Conservation (phyloP, 2,329 filamentous ascomycete genomes). For the Cladosporium velox region DNA sequence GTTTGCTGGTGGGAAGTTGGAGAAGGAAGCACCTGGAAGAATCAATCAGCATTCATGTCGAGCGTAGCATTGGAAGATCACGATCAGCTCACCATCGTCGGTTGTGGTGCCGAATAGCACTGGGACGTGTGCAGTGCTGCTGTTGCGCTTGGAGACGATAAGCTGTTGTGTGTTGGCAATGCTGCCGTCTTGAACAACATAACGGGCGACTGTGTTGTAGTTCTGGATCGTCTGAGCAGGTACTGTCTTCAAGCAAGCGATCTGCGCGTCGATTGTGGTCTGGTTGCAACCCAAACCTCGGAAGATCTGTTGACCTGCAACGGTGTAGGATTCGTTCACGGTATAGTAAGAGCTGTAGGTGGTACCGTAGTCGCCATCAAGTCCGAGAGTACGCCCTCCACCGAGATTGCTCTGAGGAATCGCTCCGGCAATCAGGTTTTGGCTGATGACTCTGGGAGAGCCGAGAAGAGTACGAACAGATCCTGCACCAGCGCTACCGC, state of each 20-base stretch:
- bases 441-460: slow-evolving; percentile 50
- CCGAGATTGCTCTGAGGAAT: slow-evolving; percentile 56
- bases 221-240: slow-evolving; percentile 46
- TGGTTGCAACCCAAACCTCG: slow-evolving; percentile 54
- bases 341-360: slow-evolving; percentile 62
- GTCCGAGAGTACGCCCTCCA: slow-evolving; percentile 58
- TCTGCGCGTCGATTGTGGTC: slow-evolving; percentile 48
- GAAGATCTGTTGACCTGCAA: slow-evolving; percentile 56
- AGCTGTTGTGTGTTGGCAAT: slow-evolving; percentile 56
- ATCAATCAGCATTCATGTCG: background rate
- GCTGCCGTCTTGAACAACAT: slow-evolving; percentile 60
- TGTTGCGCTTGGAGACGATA: slow-evolving; percentile 46
- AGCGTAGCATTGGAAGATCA: background rate
- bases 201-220: slow-evolving; percentile 49
- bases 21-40: slow-evolving; percentile 50
- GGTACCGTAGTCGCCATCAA: slow-evolving; percentile 58
- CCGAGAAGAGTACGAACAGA: slow-evolving; percentile 58
- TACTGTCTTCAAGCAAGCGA: slow-evolving; percentile 56
- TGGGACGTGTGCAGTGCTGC: slow-evolving; percentile 51
- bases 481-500: slow-evolving; percentile 56
- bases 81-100: slow-evolving; percentile 48
- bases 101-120: slow-evolving; percentile 59
- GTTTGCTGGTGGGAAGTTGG: slow-evolving; percentile 49
- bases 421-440: slow-evolving; percentile 47
- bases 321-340: slow-evolving; percentile 53